Evolutionary conservation across 495 filamentous ascomycete species (phyloP), one percentile per base, ranked within the genome.

Genomic region (Neurospora tetraspora): DNA sequence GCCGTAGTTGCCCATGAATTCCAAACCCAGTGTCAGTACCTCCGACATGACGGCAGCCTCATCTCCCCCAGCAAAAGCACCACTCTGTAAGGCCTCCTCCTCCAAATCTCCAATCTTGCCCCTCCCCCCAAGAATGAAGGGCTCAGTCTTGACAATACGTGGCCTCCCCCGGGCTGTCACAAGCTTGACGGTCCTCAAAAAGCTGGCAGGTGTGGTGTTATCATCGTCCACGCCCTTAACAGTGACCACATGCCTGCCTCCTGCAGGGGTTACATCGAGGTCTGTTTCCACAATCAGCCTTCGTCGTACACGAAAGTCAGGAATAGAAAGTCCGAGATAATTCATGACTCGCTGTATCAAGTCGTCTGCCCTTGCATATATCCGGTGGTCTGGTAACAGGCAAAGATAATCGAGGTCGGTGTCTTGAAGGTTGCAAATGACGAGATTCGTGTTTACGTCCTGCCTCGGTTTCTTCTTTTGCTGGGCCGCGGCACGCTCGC

Each of bases 1-100:
- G 18, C 77, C 75, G 69, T 85, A 85, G 71, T 85, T 77, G 1
- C 83, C 83, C 81, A 85, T 85, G 39, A 85, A 85, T 73, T 85
- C 82, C 39, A 85, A 74, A 69, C 81, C 79, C 12, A 85, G 70
- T 69, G 73, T 81, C 43, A 81, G 71, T 70, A 4, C 7, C 72
- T 75, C 11, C 74, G 80, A 9, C 37, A 14, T 59, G 11, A 12
- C 10, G 4, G 2, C 20, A 1, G 11, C 20, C 9, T 59, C 5
- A 6, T 27, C 11, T 59, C 10, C 47, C 11, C 10, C 10, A 27
- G 4, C 45, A 1, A 27, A 14, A 6, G 45, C 11, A 7, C 11
- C 11, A 6, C 5, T 53, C 20, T 53, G 45, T 11, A 53, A 53
- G 20, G 45, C 27, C 16, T 78, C 77, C 12, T 40, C 38, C n/a